Percentiles rank a stretch among this genome's conserved stretches.
phyloP scores from a whole-genome alignment of 2,329 filamentous ascomycete species.

The Mariannaea sp. region DNA sequence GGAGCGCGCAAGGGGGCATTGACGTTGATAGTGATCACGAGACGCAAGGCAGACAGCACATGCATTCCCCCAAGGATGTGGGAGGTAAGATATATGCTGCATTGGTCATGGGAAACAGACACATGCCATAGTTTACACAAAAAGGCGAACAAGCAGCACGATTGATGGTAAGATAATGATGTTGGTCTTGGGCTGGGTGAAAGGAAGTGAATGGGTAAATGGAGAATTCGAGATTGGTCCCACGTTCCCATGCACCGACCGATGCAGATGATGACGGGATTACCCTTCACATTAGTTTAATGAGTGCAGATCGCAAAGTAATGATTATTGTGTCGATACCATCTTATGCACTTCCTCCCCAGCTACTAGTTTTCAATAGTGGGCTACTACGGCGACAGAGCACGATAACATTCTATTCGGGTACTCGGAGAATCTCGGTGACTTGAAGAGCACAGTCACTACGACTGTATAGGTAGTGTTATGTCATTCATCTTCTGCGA shows the following conservation, averaged over 20 bases:
- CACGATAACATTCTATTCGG: slow-evolving; percentile 19
- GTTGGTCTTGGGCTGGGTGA: slow-evolving; percentile 16
- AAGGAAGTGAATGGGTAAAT: slow-evolving; percentile 14
- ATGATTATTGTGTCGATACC: not conserved
- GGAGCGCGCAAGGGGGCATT: slow-evolving; percentile 22
- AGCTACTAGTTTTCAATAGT: slow-evolving; percentile 3
- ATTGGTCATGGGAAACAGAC: not conserved
- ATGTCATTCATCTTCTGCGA: not conserved
- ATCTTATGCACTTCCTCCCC: too few species aligned
- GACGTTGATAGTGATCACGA: not conserved
- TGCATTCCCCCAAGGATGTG: slow-evolving; percentile 11
- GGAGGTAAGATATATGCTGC: not conserved
- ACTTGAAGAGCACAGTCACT: not conserved
- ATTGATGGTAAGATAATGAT: not conserved
- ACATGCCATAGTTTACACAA: slow-evolving; percentile 4
- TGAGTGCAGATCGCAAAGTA: not conserved
- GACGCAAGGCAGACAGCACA: not conserved
- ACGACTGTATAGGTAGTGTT: too few species aligned
- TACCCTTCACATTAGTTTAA: not conserved
- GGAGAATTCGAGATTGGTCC: slow-evolving; percentile 11
- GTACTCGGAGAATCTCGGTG: slow-evolving; percentile 32
- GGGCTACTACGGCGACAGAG: not conserved
- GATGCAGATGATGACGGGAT: slow-evolving; percentile 19
- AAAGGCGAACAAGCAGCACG: slow-evolving; percentile 5
- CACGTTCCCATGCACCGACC: slow-evolving; percentile 21